Evolutionary conservation across 2,329 filamentous ascomycete genomes (phyloP).

Genomic region (Zasmidium cellare): DNA sequence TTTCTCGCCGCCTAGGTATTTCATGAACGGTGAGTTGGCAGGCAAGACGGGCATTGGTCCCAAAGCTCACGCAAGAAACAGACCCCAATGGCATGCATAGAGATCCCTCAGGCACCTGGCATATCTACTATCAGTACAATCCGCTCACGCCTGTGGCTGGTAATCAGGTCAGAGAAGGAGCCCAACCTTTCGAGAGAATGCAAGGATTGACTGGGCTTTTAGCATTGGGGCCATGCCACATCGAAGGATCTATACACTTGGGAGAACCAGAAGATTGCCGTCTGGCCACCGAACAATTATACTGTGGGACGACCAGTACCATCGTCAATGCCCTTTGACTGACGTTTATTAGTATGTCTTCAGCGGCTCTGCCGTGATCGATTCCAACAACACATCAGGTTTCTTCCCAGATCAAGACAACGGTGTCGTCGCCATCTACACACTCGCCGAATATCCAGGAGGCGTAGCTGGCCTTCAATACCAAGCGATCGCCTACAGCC

Average conservation of each 20-base stretch:
- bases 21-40: slow-evolving; percentile 47
- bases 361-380: slow-evolving; percentile 58
- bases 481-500: slow-evolving; percentile 63
- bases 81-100: slow-evolving; percentile 66
- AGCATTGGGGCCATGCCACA: slow-evolving; percentile 69
- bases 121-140: slow-evolving; percentile 67
- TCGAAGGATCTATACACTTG: slow-evolving; percentile 63
- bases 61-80: neutral
- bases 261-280: slow-evolving; percentile 64
- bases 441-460: slow-evolving; percentile 40
- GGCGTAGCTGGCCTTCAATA: slow-evolving; percentile 44
- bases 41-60: neutral
- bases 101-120: slow-evolving; percentile 59
- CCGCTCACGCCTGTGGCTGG: slow-evolving; percentile 47
- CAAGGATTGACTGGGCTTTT: slow-evolving; percentile 28
- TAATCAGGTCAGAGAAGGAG: slow-evolving; percentile 11
- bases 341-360: slow-evolving; percentile 45
- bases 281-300: slow-evolving; percentile 58
- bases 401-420: slow-evolving; percentile 63
- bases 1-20: slow-evolving; percentile 55
- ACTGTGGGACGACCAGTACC: slow-evolving; percentile 27
- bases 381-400: slow-evolving; percentile 64
- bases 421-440: slow-evolving; percentile 64
- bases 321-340: too few species aligned
- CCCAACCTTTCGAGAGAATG: too few species aligned